phyloP scores from a whole-genome alignment of 106 monocot genomes.

The Posidonia australis region DNA sequence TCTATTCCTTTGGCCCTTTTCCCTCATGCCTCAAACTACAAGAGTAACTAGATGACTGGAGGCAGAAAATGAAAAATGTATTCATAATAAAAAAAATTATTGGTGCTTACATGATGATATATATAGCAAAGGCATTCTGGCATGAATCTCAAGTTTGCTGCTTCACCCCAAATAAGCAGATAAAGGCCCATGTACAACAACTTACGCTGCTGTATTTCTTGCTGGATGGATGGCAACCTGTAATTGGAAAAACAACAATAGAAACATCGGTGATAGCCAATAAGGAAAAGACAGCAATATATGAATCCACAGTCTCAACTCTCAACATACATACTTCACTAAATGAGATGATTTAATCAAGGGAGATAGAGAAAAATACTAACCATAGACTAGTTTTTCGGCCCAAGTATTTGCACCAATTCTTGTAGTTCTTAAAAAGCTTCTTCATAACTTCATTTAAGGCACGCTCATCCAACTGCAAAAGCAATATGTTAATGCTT shows the following conservation, averaged over 20 bases:
- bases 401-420: constrained; percentile 87
- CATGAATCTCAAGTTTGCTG: constrained; percentile 95
- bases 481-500: background rate
- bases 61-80: no score
- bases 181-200: constrained; percentile 95
- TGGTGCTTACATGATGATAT: constrained; percentile 77
- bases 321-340: no score
- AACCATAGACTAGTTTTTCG: constrained; percentile 83
- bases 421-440: constrained; percentile 87
- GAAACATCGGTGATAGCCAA: no score
- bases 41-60: no score
- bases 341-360: background rate
- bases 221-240: constrained; percentile 83
- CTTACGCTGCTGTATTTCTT: constrained; percentile 87
- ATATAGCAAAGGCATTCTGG: constrained; percentile 99
- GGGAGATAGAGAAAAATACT: background rate
- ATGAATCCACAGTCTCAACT: no score
- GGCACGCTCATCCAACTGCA: constrained; percentile 79
- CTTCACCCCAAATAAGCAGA: constrained; percentile 99
- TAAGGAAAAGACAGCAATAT: no score
- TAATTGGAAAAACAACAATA: constrained; percentile 3
- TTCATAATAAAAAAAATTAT: background rate
- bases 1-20: no score
- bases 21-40: no score
- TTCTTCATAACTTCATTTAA: constrained; percentile 75